Evolutionary conservation across 106 monocot species (phyloP).

Genomic region (Phalaenopsis aphrodite): DNA sequence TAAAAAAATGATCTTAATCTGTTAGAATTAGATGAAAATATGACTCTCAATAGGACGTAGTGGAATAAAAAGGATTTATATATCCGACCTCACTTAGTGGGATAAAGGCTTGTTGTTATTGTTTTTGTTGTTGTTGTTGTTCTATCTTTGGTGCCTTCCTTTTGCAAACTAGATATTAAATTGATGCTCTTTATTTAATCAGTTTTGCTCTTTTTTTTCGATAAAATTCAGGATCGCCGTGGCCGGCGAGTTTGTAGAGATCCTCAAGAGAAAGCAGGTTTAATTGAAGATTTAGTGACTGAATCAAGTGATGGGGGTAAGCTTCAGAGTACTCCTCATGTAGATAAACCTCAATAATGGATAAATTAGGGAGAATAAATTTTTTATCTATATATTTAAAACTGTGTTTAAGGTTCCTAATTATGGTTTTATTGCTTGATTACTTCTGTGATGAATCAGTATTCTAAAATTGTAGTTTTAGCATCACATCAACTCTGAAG

Average conservation of each 20-base stretch:
- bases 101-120: too few species aligned
- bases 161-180: background rate
- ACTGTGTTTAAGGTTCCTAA: background rate
- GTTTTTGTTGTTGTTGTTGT: background rate
- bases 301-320: constrained; percentile 31
- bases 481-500: background rate
- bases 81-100: too few species aligned
- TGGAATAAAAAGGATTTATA: too few species aligned
- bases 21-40: too few species aligned
- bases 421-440: background rate
- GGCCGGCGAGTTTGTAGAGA: constrained; percentile 21
- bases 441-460: background rate
- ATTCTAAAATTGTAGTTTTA: background rate
- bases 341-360: constrained; percentile 14
- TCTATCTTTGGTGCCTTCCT: background rate
- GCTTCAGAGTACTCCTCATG: constrained; percentile 12
- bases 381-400: background rate
- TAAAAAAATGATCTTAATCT: too few species aligned
- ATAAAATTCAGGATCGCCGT: constrained; percentile 31
- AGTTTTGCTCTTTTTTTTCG: background rate
- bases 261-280: constrained; percentile 24
- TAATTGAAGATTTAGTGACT: constrained; percentile 14
- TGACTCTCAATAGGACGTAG: too few species aligned
- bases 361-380: constrained; percentile 20
- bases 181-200: background rate